phyloP scores from a whole-genome alignment of 2,329 filamentous ascomycete genomes.

The Pseudocercospora eumusae region DNA sequence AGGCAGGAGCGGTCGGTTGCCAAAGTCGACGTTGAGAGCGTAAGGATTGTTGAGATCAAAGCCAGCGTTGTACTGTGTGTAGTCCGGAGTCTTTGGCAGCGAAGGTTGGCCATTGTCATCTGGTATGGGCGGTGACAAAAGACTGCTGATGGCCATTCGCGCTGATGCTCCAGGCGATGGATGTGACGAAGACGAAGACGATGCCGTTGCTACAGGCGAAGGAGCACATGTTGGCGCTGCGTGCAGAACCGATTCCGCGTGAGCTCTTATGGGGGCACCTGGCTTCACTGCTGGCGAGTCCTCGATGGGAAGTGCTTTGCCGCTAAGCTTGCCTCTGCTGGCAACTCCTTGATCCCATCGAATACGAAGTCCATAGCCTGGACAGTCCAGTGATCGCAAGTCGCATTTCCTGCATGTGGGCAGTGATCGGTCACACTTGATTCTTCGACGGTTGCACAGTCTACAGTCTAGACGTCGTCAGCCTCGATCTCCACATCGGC shows the following conservation, averaged over 20 bases:
- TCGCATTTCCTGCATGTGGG: slow-evolving; percentile 20
- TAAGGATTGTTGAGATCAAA: slow-evolving; percentile 9
- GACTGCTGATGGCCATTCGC: slow-evolving; percentile 12
- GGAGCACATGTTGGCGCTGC: slow-evolving; percentile 7
- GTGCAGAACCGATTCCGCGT: not conserved
- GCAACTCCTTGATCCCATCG: slow-evolving; percentile 20
- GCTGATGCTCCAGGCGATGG: not conserved
- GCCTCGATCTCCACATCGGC: not conserved
- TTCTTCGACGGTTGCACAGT: slow-evolving; percentile 17
- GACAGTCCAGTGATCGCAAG: slow-evolving; percentile 16
- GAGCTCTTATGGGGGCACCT: not conserved
- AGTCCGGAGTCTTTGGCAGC: not conserved
- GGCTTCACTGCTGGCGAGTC: slow-evolving; percentile 6
- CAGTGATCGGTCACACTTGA: slow-evolving; percentile 18
- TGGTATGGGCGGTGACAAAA: not conserved
- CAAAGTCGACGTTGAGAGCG: slow-evolving; percentile 13
- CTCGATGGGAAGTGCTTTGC: slow-evolving; percentile 12
- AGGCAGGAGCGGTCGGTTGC: not conserved
- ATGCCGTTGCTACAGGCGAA: slow-evolving; percentile 2
- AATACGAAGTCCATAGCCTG: slow-evolving; percentile 19
- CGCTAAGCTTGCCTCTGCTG: slow-evolving; percentile 15
- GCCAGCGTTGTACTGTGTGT: slow-evolving; percentile 1
- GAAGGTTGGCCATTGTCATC: not conserved
- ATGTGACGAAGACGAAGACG: not conserved
- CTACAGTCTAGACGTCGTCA: slow-evolving; percentile 13